Conservation (phyloP, 1,284 basidiomycete species). For the Cystobasidium sp. region DNA sequence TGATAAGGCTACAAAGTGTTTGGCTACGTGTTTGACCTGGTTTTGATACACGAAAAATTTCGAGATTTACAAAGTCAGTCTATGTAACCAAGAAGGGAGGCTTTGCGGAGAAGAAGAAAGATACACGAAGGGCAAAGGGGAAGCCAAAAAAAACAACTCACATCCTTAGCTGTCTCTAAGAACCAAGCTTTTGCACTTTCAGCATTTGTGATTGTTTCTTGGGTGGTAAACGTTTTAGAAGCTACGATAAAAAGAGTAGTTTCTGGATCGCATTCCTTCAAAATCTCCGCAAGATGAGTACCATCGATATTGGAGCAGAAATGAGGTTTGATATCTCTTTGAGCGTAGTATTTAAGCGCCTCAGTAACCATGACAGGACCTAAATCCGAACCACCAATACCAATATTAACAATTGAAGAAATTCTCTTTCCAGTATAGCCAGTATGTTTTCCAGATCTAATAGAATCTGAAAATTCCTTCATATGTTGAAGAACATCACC, state of each 20-base stretch:
- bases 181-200: slow-evolving; percentile 94
- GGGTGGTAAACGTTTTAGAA: slow-evolving; percentile 98
- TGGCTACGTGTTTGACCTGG: slow-evolving; percentile 76
- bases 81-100: neutral
- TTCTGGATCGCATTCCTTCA: slow-evolving; percentile 83
- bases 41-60: neutral
- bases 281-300: slow-evolving; percentile 90
- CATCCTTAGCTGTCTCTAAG: slow-evolving; percentile 77
- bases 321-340: slow-evolving; percentile 82
- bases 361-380: slow-evolving; percentile 99
- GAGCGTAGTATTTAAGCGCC: slow-evolving; percentile 89
- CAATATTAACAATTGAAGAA: slow-evolving; percentile 95
- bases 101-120: too few species aligned
- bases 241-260: slow-evolving; percentile 97
- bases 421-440: slow-evolving; percentile 97
- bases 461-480: slow-evolving; percentile 80
- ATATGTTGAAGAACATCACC: slow-evolving; percentile 85
- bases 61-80: neutral
- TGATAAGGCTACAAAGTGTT: slow-evolving; percentile 97
- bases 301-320: slow-evolving; percentile 99
- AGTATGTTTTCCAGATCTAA: slow-evolving; percentile 87
- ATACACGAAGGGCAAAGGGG: neutral
- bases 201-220: slow-evolving; percentile 99
- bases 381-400: slow-evolving; percentile 96
- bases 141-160: slow-evolving; percentile 51